Conservation (phyloP, 23 red algal species). For the Gracilariopsis chorda region DNA sequence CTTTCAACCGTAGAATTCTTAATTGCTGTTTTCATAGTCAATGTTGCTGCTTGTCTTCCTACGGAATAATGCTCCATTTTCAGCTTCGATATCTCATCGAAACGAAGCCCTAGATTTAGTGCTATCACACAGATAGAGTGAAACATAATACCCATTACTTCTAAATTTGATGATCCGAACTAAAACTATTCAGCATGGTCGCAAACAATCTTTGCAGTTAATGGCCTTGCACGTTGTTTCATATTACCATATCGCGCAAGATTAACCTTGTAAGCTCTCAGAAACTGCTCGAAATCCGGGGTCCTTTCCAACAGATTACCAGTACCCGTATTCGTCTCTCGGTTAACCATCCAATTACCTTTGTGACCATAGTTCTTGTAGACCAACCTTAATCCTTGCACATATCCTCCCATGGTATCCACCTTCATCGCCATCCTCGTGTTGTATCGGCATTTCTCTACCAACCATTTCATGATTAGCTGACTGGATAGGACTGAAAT, state of each 20-base stretch:
- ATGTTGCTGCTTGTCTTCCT: not conserved
- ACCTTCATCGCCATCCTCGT: not conserved
- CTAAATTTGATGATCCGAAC: not conserved
- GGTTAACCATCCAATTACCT: not conserved
- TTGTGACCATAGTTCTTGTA: not conserved
- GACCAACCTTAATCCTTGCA: not conserved
- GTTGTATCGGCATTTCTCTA: not conserved
- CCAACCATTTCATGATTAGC: not conserved
- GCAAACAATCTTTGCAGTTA: slow-evolving; percentile 8
- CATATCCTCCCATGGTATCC: not conserved
- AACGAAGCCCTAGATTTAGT: not conserved
- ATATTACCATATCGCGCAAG: not conserved
- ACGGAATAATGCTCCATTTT: not conserved
- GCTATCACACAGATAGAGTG: not conserved
- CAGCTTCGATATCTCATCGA: slow-evolving; percentile 9
- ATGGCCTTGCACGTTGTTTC: not conserved
- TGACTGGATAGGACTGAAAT: not conserved
- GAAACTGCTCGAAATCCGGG: not conserved
- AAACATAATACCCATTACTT: not conserved
- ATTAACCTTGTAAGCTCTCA: not conserved
- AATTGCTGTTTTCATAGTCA: not conserved
- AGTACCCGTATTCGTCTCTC: not conserved
- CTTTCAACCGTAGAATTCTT: slow-evolving; percentile 22
- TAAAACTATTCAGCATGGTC: not conserved
- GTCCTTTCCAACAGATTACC: not conserved